Conservation (phyloP, 2,329 filamentous ascomycete genomes). For the Cladosporium colombiae region DNA sequence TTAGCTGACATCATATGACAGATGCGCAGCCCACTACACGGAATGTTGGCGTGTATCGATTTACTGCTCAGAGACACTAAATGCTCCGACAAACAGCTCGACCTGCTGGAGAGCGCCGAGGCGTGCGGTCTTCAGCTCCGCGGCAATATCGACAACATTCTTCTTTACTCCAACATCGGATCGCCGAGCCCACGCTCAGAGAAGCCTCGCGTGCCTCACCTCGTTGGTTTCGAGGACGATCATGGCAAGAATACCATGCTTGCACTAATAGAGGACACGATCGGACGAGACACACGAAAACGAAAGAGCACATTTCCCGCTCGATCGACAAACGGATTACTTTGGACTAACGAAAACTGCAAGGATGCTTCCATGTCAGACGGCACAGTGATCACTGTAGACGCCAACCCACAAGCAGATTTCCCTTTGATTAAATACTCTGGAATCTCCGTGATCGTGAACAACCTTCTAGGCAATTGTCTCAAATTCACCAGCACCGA, state of each 20-base stretch:
- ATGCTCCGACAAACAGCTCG: constrained; percentile 25
- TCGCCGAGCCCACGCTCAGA: constrained; percentile 4
- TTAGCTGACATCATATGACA: not conserved
- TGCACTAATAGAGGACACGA: constrained; percentile 47
- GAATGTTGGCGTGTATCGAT: constrained; percentile 36
- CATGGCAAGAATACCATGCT: constrained; percentile 49
- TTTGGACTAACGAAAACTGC: constrained; percentile 4
- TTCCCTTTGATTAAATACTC: constrained; percentile 9
- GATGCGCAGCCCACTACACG: constrained; percentile 33
- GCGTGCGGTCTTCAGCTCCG: constrained; percentile 43
- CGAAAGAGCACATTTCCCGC: constrained; percentile 24
- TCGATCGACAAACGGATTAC: not conserved
- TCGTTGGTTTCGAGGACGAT: constrained; percentile 36
- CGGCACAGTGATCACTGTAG: constrained; percentile 10
- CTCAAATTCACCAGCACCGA: constrained; percentile 43
- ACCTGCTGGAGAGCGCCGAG: constrained; percentile 32
- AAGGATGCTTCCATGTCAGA: not conserved
- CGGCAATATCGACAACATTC: constrained; percentile 46
- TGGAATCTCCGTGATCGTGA: constrained; percentile 12
- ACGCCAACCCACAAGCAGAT: constrained; percentile 10
- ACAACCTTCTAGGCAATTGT: constrained; percentile 39
- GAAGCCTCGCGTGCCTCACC: constrained; percentile 34
- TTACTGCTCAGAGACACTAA: constrained; percentile 43
- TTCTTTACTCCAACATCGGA: constrained; percentile 46
- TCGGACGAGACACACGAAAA: constrained; percentile 25